Percentiles rank a stretch among this genome's conserved stretches.
These are phyloP conservation scores for Podila verticillata DNA, from an alignment of 192 early-diverging fungal genomes.

Conservation along the genomic window DNA sequence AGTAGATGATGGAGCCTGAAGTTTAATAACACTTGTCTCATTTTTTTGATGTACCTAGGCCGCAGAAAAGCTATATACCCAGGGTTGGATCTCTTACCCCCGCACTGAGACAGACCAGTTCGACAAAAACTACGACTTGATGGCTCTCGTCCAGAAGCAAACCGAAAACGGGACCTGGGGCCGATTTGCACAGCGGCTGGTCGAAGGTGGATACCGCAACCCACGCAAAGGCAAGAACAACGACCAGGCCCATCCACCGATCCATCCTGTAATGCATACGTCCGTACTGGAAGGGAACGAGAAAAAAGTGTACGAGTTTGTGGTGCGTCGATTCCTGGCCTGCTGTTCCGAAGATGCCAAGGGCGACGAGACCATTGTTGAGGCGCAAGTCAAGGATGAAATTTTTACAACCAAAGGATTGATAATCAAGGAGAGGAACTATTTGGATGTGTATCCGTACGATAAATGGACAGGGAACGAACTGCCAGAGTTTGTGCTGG, in stretches of 20 bases:
- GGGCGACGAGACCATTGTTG: slow-evolving; percentile 84
- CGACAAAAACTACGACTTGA: slow-evolving; percentile 76
- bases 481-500: slow-evolving; percentile 75
- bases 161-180: slow-evolving; percentile 25
- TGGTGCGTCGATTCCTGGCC: slow-evolving; percentile 88
- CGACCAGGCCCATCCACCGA: slow-evolving; percentile 98
- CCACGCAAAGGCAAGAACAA: slow-evolving; percentile 89
- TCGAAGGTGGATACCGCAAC: slow-evolving; percentile 70
- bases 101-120: slow-evolving; percentile 97
- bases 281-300: slow-evolving; percentile 65
- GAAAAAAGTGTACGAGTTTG: slow-evolving; percentile 84
- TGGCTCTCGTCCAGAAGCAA: slow-evolving; percentile 72
- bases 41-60: slow-evolving; percentile 52
- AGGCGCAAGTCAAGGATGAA: slow-evolving; percentile 77
- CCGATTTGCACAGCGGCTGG: slow-evolving; percentile 56
- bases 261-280: slow-evolving; percentile 80
- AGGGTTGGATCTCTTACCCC: slow-evolving; percentile 94
- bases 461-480: slow-evolving; percentile 85
- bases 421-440: slow-evolving; percentile 85
- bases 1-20: not conserved
- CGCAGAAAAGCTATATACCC: slow-evolving; percentile 90
- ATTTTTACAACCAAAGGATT: slow-evolving; percentile 81
- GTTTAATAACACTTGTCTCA: not conserved
- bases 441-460: slow-evolving; percentile 92
- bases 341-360: slow-evolving; percentile 92